Evolutionary conservation across 169 alveolate genomes (phyloP).

Genomic region (Plasmodium vinckei): DNA sequence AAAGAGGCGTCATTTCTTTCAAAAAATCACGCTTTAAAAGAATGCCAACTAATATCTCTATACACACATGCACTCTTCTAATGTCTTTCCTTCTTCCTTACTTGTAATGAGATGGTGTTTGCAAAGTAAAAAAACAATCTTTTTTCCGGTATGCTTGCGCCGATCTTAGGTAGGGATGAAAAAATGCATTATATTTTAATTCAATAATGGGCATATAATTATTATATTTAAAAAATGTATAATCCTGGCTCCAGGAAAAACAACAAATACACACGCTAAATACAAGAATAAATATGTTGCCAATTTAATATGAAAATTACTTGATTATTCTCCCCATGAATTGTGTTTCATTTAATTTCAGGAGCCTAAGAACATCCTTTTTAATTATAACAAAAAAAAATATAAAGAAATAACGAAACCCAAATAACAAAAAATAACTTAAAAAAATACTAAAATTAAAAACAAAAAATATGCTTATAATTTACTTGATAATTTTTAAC

Average conservation of each 20-base stretch:
- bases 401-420: conserved; percentile 3
- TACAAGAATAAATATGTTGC: too few relatives aligned
- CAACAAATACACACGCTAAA: too few relatives aligned
- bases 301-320: conserved; percentile 16
- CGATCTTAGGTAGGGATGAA: conserved; percentile 46
- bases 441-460: conserved; percentile 4
- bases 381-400: conserved; percentile 19
- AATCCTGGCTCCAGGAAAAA: background rate
- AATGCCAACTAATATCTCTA: background rate
- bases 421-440: conserved; percentile 1
- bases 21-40: background rate
- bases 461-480: conserved; percentile 13
- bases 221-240: background rate
- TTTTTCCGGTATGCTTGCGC: conserved; percentile 70
- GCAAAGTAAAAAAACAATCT: conserved; percentile 41
- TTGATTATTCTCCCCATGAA: conserved; percentile 75
- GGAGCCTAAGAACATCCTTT: conserved; percentile 74
- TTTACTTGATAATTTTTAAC: conserved; percentile 76
- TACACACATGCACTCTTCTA: background rate
- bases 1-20: too few relatives aligned
- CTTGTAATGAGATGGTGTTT: conserved; percentile 72
- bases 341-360: conserved; percentile 64
- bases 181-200: background rate
- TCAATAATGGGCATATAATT: background rate
- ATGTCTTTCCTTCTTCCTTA: conserved; percentile 17